Base-by-base conservation (phyloP, 2,329 filamentous ascomycete species). In the Colletotrichum australisinense region DNA sequence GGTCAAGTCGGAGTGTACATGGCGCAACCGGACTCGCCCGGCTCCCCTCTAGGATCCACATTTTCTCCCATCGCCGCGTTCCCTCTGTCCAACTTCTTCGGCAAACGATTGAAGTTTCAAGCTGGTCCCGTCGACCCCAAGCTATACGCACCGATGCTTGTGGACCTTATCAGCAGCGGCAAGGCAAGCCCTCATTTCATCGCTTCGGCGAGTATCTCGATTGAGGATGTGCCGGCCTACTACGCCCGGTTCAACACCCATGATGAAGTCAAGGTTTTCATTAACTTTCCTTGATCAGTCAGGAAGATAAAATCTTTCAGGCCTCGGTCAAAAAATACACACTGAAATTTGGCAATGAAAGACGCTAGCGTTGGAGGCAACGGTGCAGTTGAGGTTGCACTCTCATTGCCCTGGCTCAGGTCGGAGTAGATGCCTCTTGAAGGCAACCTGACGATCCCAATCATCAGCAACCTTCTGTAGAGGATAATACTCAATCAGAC, bases 151-250 rank as follows among this genome's bases (percentile, higher is more conserved):
- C 56, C 76, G 19, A 19, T 75, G 1, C 73, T 64, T 46, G 74
- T 76, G 2, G 58, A 75, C 1, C 69, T 82, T 42, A 69, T 78
- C 22, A 72, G 74, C 8, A 73, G 63, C 5, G 78, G 78, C 1
- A 59, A 75, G 30, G 79, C 79, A 2, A 66, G 75, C 24, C 78
- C 79, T 5, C 74, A 78, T 5, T 81, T 81, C 55, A 74, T 81
- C n/a, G 74, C 79, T 6, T 76, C 73, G 57, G 69, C 70, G 30
- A 76, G 77, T n/a, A 75, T 80, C 16, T 71, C 76, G 12, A 78
- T 81, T 35, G 77, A 81, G 16, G 76, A 79, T 11, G 77, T 74
- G 9, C 78, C 77, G 7, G 70, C 78, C 46, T 76, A 74, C 3
- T 82, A 81, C 56, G 63, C 59, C 19, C 74, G 77, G 14, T 81